These are phyloP conservation scores for Triticum dicoccoides DNA, from an alignment of 176 grass and related monocot genomes.

Conservation along the genomic window DNA sequence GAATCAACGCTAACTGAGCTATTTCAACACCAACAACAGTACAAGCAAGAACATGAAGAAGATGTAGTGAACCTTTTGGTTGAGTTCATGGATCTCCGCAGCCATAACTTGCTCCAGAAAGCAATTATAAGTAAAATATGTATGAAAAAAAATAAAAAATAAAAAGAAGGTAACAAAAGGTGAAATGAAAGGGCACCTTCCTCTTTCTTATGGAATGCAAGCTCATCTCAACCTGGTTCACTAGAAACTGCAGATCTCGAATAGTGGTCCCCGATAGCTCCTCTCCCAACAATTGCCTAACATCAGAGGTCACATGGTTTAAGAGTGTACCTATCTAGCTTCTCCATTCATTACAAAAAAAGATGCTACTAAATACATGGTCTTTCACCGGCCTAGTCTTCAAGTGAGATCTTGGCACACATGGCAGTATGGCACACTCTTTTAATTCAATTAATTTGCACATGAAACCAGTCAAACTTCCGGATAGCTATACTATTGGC, in stretches of 20 bases:
- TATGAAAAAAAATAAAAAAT: background rate
- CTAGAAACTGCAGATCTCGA: conserved; percentile 34
- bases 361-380: background rate
- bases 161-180: background rate
- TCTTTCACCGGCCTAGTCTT: background rate
- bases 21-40: background rate
- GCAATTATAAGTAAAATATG: background rate
- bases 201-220: conserved; percentile 21
- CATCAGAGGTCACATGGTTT: background rate
- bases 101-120: conserved; percentile 28
- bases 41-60: background rate
- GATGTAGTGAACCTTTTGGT: conserved; percentile 30
- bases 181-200: background rate
- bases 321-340: background rate
- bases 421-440: background rate
- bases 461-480: background rate
- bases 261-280: conserved; percentile 17
- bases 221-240: conserved; percentile 29
- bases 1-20: background rate
- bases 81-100: conserved; percentile 22
- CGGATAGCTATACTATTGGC: background rate
- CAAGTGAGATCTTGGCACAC: background rate
- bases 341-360: background rate
- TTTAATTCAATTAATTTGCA: background rate
- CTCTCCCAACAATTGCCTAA: conserved; percentile 27